phyloP scores from a whole-genome alignment of 768 basidiomycete genomes.

The Calocera cornea region DNA sequence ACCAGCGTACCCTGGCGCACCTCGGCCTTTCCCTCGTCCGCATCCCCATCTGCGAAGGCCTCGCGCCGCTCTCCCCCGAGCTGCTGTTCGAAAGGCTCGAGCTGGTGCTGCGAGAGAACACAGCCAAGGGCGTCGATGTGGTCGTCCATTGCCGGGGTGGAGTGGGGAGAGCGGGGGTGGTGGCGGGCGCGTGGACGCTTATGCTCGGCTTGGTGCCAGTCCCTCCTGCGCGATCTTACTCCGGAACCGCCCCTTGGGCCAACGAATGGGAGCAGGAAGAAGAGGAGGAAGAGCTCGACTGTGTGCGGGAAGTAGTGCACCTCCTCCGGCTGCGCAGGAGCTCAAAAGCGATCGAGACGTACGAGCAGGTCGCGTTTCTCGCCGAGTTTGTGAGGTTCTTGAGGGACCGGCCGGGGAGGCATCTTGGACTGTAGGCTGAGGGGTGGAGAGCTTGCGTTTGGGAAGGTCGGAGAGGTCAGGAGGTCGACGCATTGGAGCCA shows the following conservation, averaged over 20 bases:
- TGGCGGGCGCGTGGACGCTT: conserved; percentile 86
- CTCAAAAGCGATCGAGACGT: conserved; percentile 83
- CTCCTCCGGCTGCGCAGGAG: conserved; percentile 66
- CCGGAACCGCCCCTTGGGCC: background rate
- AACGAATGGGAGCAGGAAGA: no score
- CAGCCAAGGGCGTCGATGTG: conserved; percentile 53
- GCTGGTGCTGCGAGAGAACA: conserved; percentile 54
- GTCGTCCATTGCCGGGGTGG: conserved; percentile 90
- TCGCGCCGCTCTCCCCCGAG: conserved; percentile 49
- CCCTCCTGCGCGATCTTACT: conserved; percentile 11
- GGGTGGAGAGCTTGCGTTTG: no score
- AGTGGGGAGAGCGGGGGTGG: conserved; percentile 80
- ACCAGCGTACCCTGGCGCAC: conserved; percentile 43
- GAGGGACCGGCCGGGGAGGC: no score
- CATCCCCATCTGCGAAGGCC: conserved; percentile 80
- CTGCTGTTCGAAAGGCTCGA: conserved; percentile 53
- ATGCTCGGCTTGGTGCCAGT: conserved; percentile 75
- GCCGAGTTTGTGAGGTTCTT: conserved; percentile 53
- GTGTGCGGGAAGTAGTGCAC: conserved; percentile 59
- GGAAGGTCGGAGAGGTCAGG: no score
- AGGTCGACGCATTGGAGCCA: no score
- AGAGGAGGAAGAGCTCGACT: conserved; percentile 27
- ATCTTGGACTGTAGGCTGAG: no score
- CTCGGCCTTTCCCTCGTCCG: conserved; percentile 70
- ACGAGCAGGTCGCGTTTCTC: conserved; percentile 79